A percentile compares a stretch with the other conserved stretches of the same genome.
These are phyloP conservation scores for Fusarium graminum DNA, from an alignment of 2,329 filamentous ascomycete genomes.

Conservation along the genomic window DNA sequence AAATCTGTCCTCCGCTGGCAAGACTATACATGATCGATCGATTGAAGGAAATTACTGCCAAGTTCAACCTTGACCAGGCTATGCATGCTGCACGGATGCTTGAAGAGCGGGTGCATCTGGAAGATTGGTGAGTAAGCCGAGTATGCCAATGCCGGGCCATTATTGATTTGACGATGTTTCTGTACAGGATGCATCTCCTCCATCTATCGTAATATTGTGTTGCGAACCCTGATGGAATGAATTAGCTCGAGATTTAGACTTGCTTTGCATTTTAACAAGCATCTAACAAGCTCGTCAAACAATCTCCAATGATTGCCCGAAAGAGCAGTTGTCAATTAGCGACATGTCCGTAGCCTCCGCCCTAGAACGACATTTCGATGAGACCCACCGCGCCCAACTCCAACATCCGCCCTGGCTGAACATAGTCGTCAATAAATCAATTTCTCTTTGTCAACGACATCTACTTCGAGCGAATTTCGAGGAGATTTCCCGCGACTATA, in stretches of 20 bases:
- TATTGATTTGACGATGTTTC: background rate
- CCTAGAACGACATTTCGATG: constrained; percentile 23
- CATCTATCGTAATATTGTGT: background rate
- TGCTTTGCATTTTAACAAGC: too few species aligned
- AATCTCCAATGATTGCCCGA: constrained; percentile 1
- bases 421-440: background rate
- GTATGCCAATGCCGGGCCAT: background rate
- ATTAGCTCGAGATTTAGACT: background rate
- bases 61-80: constrained; percentile 4
- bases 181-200: constrained; percentile 15
- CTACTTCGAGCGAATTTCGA: rapidly evolving
- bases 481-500: background rate
- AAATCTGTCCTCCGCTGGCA: constrained; percentile 5
- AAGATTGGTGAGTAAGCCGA: constrained; percentile 7
- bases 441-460: background rate
- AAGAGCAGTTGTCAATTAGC: constrained; percentile 3
- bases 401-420: constrained; percentile 35
- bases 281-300: too few species aligned
- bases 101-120: constrained; percentile 8
- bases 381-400: constrained; percentile 38
- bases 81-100: constrained; percentile 14
- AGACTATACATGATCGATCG: constrained; percentile 10
- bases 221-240: too few species aligned
- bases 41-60: background rate
- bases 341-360: constrained; percentile 30